phyloP scores from a whole-genome alignment of 2,329 filamentous ascomycete genomes.

The Scleromitrula shiraiana region DNA sequence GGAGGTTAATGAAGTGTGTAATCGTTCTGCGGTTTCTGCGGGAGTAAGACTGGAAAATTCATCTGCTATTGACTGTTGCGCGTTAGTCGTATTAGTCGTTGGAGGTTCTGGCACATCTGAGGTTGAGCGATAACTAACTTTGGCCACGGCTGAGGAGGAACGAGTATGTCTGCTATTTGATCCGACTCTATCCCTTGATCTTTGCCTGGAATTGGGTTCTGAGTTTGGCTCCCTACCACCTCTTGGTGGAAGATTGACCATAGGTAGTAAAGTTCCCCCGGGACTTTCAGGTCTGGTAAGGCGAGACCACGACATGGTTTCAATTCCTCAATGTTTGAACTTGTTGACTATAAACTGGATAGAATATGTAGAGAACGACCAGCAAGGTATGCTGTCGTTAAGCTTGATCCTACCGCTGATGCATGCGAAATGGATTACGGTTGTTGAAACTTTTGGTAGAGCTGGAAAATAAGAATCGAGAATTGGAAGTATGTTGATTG shows the following conservation, averaged over 20 bases:
- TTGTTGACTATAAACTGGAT: neutral
- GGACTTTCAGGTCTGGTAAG: slow-evolving; percentile 26
- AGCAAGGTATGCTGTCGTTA: slow-evolving; percentile 29
- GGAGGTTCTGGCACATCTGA: neutral
- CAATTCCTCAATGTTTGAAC: neutral
- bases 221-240: slow-evolving; percentile 13
- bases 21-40: slow-evolving; percentile 65
- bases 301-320: slow-evolving; percentile 28
- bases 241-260: slow-evolving; percentile 25
- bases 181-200: slow-evolving; percentile 20
- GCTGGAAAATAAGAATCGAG: neutral
- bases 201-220: slow-evolving; percentile 21
- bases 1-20: slow-evolving; percentile 75
- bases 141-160: slow-evolving; percentile 28
- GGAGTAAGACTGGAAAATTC: slow-evolving; percentile 62
- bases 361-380: slow-evolving; percentile 17
- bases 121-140: slow-evolving; percentile 22
- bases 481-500: neutral
- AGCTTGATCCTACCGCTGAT: slow-evolving; percentile 23
- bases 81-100: slow-evolving; percentile 11
- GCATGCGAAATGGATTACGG: slow-evolving; percentile 22
- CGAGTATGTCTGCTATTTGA: slow-evolving; percentile 24
- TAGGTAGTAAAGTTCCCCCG: slow-evolving; percentile 22
- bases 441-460: neutral
- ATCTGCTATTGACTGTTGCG: slow-evolving; percentile 38